These are phyloP conservation scores for Verticillium zaregamsianum DNA, from an alignment of 2,329 filamentous ascomycete species.

Conservation along the genomic window DNA sequence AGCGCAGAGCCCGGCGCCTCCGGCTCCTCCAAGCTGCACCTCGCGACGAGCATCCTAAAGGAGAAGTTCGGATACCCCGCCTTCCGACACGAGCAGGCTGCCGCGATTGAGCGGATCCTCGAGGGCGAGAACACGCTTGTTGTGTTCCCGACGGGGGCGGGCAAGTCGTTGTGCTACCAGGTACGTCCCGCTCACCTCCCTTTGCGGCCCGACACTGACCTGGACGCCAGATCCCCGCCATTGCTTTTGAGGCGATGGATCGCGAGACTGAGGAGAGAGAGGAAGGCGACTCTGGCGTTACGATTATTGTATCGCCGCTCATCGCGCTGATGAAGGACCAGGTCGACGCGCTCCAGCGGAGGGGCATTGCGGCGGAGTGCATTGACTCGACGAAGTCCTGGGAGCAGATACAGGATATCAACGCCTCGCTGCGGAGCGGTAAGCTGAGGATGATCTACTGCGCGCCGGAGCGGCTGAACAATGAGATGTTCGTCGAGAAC, in stretches of 20 bases:
- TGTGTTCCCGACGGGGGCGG: conserved; percentile 43
- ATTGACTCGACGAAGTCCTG: conserved; percentile 52
- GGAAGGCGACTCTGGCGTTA: conserved; percentile 39
- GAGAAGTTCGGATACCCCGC: conserved; percentile 32
- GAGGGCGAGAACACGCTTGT: conserved; percentile 35
- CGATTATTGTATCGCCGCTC: conserved; percentile 51
- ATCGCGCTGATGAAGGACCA: conserved; percentile 60
- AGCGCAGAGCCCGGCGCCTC: neutral
- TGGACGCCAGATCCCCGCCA: conserved; percentile 34
- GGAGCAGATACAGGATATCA: conserved; percentile 36
- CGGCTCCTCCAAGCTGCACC: neutral
- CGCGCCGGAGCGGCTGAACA: conserved; percentile 56
- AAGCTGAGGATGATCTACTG: conserved; percentile 52
- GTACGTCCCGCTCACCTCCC: conserved; percentile 17
- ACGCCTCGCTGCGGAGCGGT: conserved; percentile 34
- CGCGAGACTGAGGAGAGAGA: conserved; percentile 18
- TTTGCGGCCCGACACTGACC: neutral
- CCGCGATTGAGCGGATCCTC: conserved; percentile 32
- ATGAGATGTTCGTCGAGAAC: conserved; percentile 53
- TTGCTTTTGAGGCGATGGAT: conserved; percentile 43
- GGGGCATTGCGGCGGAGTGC: conserved; percentile 47
- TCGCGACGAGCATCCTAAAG: conserved; percentile 25
- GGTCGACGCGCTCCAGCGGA: conserved; percentile 46
- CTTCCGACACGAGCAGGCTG: conserved; percentile 42
- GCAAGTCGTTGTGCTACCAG: conserved; percentile 47